A percentile compares a stretch with the other conserved stretches of the same genome.
Conservation (phyloP, 352 stramenopile species). For the Pythium rishiriense region DNA sequence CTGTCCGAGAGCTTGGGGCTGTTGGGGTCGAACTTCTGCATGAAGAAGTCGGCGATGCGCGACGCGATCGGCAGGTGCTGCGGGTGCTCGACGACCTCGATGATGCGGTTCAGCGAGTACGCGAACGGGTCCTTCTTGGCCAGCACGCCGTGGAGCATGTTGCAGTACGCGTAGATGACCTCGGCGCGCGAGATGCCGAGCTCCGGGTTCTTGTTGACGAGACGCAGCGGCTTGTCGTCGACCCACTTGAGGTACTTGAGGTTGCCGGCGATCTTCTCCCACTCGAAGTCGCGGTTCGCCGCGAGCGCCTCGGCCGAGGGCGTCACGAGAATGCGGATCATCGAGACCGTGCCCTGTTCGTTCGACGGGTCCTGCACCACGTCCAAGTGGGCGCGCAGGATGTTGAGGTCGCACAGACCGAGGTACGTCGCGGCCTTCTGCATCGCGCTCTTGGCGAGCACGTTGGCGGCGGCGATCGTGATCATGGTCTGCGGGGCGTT, state of each 20-base stretch:
- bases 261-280: conserved; percentile 82
- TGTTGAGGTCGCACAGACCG: conserved; percentile 93
- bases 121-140: conserved; percentile 93
- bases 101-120: conserved; percentile 94
- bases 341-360: conserved; percentile 62
- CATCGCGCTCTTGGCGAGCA: conserved; percentile 81
- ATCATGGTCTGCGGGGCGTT: conserved; percentile 77
- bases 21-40: conserved; percentile 83
- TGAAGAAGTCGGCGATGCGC: conserved; percentile 95
- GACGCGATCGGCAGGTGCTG: conserved; percentile 89
- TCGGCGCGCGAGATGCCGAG: conserved; percentile 92
- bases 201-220: conserved; percentile 86
- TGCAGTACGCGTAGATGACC: conserved; percentile 95
- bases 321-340: conserved; percentile 83
- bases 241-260: conserved; percentile 90
- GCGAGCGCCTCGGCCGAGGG: conserved; percentile 55
- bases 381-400: conserved; percentile 94
- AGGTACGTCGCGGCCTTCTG: conserved; percentile 87
- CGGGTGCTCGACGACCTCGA: conserved; percentile 91
- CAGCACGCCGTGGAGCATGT: conserved; percentile 95
- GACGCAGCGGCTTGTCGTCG: conserved; percentile 73
- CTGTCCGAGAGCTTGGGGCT: conserved; percentile 39
- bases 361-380: conserved; percentile 89
- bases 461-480: conserved; percentile 80
- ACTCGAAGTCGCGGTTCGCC: conserved; percentile 64